A percentile compares a stretch with the other conserved stretches of the same genome.
Conservation (phyloP, 257 asterid species). For the Nicotiana sylvestris region DNA sequence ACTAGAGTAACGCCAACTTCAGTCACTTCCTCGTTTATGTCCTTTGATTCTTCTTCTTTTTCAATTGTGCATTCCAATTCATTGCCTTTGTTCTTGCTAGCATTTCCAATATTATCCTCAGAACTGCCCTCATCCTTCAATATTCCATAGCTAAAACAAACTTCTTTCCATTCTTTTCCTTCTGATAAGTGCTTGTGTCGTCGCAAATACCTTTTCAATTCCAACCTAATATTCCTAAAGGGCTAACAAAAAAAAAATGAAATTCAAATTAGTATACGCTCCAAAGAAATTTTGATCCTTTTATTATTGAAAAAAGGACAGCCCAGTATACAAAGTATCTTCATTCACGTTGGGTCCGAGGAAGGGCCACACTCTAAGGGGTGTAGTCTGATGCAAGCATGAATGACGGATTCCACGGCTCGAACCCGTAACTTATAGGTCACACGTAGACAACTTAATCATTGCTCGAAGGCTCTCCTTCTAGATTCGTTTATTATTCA, state of each 20-base stretch:
- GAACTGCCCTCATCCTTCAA: constrained; percentile 30
- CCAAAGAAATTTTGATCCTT: background rate
- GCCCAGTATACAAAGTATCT: no score
- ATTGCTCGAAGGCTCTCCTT: no score
- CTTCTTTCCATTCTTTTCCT: constrained; percentile 54
- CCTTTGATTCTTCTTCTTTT: constrained; percentile 13
- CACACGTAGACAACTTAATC: no score
- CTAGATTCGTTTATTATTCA: no score
- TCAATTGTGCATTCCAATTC: background rate
- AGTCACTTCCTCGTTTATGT: background rate
- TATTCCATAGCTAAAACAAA: constrained; percentile 47
- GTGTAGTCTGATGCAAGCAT: no score
- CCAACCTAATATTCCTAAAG: constrained; percentile 41
- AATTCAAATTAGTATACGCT: background rate
- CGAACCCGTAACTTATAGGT: no score
- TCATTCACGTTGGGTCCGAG: no score
- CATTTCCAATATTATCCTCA: constrained; percentile 9
- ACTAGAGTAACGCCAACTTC: background rate
- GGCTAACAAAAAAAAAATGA: constrained; percentile 36
- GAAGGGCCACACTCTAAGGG: no score
- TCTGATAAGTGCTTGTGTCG: constrained; percentile 45
- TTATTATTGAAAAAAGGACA: no score
- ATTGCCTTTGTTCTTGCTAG: constrained; percentile 9
- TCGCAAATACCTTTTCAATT: constrained; percentile 58
- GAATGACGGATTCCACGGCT: no score